A percentile compares a stretch with the other conserved stretches of the same genome.
Evolutionary conservation across 2,329 filamentous ascomycete genomes (phyloP).

Genomic region (Colletotrichum liriopes): DNA sequence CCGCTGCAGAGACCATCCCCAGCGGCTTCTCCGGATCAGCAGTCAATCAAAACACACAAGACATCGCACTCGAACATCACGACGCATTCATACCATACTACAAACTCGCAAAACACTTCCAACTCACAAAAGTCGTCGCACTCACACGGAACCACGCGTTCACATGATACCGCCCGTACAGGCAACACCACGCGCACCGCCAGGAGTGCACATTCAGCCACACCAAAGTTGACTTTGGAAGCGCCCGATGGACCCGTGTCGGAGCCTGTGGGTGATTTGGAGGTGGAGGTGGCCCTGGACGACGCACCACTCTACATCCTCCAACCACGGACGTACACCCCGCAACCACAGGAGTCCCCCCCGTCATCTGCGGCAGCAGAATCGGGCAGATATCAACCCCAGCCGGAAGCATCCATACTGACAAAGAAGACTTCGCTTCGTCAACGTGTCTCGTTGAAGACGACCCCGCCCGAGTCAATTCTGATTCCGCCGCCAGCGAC

Average conservation of each 20-base stretch:
- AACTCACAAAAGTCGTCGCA: constrained; percentile 6
- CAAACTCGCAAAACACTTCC: constrained; percentile 33
- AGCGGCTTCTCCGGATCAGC: constrained; percentile 30
- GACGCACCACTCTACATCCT: constrained; percentile 66
- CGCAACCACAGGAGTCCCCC: constrained; percentile 63
- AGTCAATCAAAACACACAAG: constrained; percentile 22
- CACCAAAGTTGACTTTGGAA: constrained; percentile 39
- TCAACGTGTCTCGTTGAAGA: constrained; percentile 69
- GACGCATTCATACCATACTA: constrained; percentile 24
- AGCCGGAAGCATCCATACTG: constrained; percentile 47
- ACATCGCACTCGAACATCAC: constrained; percentile 16
- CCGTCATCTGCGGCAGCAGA: constrained; percentile 62
- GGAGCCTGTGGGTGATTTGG: constrained; percentile 17
- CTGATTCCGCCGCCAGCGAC: constrained; percentile 64
- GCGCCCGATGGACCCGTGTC: constrained; percentile 28
- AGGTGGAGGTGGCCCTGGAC: constrained; percentile 44
- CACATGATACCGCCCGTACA: constrained; percentile 16
- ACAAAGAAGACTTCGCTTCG: constrained; percentile 62
- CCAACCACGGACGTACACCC: constrained; percentile 72
- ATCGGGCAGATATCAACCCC: constrained; percentile 38
- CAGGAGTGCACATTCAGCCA: constrained; percentile 14
- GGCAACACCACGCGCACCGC: constrained; percentile 17
- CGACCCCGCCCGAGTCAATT: constrained; percentile 67
- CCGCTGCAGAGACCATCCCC: constrained; percentile 37
- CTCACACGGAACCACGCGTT: constrained; percentile 3